Evolutionary conservation across 805 yeast genomes (phyloP).

Genomic region (Wickerhamiella qilinensis): DNA sequence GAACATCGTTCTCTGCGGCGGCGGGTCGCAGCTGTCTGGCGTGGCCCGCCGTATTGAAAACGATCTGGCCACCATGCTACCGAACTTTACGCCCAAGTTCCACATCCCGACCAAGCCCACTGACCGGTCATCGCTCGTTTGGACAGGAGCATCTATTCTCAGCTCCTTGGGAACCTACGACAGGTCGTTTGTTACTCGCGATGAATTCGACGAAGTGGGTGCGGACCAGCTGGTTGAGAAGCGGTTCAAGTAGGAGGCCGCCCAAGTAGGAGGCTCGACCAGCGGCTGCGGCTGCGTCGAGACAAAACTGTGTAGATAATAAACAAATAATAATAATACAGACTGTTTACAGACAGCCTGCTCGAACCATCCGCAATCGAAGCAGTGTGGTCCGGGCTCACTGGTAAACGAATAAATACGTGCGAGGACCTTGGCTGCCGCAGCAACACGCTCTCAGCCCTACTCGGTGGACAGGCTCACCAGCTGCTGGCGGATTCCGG

Average conservation of each 20-base stretch:
- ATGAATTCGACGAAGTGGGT: slow-evolving; percentile 81
- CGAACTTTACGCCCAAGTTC: slow-evolving; percentile 68
- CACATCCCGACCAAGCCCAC: slow-evolving; percentile 51
- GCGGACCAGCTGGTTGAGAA: slow-evolving; percentile 44
- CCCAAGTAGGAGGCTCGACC: background rate
- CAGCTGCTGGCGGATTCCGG: background rate
- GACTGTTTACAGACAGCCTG: background rate
- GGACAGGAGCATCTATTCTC: slow-evolving; percentile 86
- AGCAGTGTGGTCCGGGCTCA: too few relatives aligned
- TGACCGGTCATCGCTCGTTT: slow-evolving; percentile 65
- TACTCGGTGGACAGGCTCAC: background rate
- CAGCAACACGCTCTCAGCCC: too few relatives aligned
- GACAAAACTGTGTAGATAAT: background rate
- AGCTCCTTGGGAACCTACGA: slow-evolving; percentile 84
- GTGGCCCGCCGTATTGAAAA: slow-evolving; percentile 56
- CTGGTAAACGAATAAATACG: too few relatives aligned
- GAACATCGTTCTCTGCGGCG: slow-evolving; percentile 77
- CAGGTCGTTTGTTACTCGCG: slow-evolving; percentile 84
- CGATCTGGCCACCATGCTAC: slow-evolving; percentile 54
- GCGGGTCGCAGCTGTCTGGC: slow-evolving; percentile 65
- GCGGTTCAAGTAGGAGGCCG: slow-evolving; percentile 2
- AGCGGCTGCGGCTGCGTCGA: background rate
- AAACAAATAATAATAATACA: background rate
- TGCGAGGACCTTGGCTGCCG: too few relatives aligned
- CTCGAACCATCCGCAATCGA: too few relatives aligned